Evolutionary conservation across 129 eudicot genomes (phyloP), one percentile per base, ranked within the genome.

Genomic region (Artemisia tridentata): DNA sequence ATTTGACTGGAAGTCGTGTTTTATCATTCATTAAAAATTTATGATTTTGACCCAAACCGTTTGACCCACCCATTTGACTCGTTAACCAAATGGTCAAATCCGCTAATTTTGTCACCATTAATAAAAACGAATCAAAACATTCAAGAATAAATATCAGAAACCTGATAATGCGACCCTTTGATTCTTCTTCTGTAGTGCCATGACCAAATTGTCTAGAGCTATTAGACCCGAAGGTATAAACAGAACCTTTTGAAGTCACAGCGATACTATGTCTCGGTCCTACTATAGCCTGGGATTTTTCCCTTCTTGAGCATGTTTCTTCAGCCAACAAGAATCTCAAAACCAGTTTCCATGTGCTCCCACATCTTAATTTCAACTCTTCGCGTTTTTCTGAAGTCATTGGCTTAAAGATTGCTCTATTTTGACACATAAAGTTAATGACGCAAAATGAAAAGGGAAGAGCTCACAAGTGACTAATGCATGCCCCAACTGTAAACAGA

Each of bases 211-310:
- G 99, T 4, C 99, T 97, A 0, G 89, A 87, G 73, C 86, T 87
- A 70, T 93, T 93, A 43, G 96, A 87, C 53, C 99, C 99, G 17
- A 93, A 93, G 0, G 99, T 78, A 75, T 87, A 93, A 50, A 81
- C 99, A 46, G 74, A 81, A 34, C 99, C 98, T 43, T 80, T 89
- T 18, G 88, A 83, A 20, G 96, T 89, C 80, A 93, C 98, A 3
- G 96, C 96, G 48, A 93, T 76, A 72, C 99, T 93, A 65, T 93
- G 99, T 57, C 99, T 91, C 0, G 99, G 97, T 2, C 99, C 99
- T 0, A 97, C 99, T 67, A 93, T 85, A 15, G 99, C 99, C 69
- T 93, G 99, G 29, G 97, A 87, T 66, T 87, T 93, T 72, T 90
- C 97, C 79, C 99, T 76, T 70, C 99, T 76, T 5, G 87, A 72